Evolutionary conservation across 140 eudicot species (phyloP), one percentile per base, ranked within the genome.

Genomic region (Ambrosia hybrid): DNA sequence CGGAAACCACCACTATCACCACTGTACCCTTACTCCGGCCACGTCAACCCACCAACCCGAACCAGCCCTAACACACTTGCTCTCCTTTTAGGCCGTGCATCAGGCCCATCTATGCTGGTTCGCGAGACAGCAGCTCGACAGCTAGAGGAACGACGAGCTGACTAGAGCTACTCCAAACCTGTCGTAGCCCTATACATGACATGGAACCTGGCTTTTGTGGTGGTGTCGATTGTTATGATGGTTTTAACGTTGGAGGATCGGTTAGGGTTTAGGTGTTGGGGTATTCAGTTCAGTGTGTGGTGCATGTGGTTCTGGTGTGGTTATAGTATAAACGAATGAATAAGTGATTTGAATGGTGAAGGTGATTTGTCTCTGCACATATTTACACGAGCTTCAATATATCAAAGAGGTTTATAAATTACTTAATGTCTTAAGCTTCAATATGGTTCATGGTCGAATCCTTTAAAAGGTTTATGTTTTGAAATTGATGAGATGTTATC

Each of bases 111-210:
- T 43, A 82, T 87, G 90, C 74, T 92, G 51, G 98, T 87, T 13
- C 85, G 98, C 30, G 96, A 93, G 82, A 93, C 95, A 37, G 96
- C 98, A 13, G 98, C 98, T 9, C 83, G 96, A 0, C 85, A 93
- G 85, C 89, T 92, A n/a, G 98, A 92, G 69, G 93, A 85, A 73
- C 78, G 96, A 4, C 95, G 98, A 67, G 98, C 90, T 41, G 98
- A 89, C 59, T 93, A 96, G 98, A 94, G 98, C 0, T 92, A 89
- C 86, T 89, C 96, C 4, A 84, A 71, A 76, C 98, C 91, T 6
- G 96, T 92, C 46, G 96, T 89, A 51, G 94, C 96, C 53, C 83
- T 91, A 46, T 96, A 91, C 70, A 83, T 89, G 67, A 37, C 87
- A 66, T 92, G 96, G 98, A 93, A 93, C 78, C 67, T 87, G 17